Evolutionary conservation across 2,329 filamentous ascomycete genomes (phyloP), one percentile per base, ranked within the genome.

Genomic region (Apiospora kogelbergensis): DNA sequence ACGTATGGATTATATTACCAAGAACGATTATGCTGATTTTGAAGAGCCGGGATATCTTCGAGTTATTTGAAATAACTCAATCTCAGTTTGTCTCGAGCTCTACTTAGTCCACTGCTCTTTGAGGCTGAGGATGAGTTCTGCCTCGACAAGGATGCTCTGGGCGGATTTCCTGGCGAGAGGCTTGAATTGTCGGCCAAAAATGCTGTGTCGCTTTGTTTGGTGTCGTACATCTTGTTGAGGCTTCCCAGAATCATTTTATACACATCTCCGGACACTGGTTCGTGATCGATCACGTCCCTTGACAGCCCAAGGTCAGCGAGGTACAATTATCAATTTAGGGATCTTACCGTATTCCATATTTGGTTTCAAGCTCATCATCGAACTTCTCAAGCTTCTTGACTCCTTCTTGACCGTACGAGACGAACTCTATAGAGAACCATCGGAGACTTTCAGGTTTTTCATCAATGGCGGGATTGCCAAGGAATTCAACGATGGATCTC

Each of bases 171-270:
- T 10, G 26, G 26, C 9, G 53, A 6, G 17, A n/a, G 7, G 9
- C 17, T n/a, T 60, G 53, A 0, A n/a, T 17, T 5, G 17, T 11
- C 17, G 7, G 15, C 3, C 17, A 17, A n/a, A 7, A 13, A 11
- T 10, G 30, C 6, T 0, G 17, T 11, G 1, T 13, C 17, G 30
- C 53, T 60, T 13, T 1, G 53, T 20, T 37, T 37, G 7, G 6
- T 2, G 53, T 60, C 53, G 53, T 22, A 60, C 2, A 1, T 13
- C 1, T 65, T 45, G 3, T n/a, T 65, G 5, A 69, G 15, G 37
- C 76, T 78, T 10, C 76, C 76, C 2, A 78, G 67, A 15, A 78
- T 74, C 76, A 78, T 78, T 53, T 78, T 79, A 30, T 78, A 74
- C 15, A 78, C 68, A 46, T 79, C 73, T 0, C 75, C 74, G 1